phyloP scores from a whole-genome alignment of 148 eudicot genomes.

The Rhododendron ferrugineum region DNA sequence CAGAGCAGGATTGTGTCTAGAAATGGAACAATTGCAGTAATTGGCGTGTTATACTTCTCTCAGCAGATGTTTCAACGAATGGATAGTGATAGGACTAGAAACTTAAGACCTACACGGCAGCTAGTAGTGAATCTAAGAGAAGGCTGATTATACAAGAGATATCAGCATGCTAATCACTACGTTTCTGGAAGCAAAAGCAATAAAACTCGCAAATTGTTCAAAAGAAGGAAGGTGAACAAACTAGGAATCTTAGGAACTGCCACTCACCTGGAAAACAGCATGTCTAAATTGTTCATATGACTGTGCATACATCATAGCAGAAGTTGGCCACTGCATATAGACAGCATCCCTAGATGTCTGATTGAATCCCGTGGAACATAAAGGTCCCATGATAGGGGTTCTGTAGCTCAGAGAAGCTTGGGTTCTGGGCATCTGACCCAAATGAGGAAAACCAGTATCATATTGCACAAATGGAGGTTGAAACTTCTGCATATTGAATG shows the following conservation, averaged over 20 bases:
- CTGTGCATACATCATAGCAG: slow-evolving; percentile 88
- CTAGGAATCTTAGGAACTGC: background rate
- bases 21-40: background rate
- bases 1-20: background rate
- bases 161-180: background rate
- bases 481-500: slow-evolving; percentile 57
- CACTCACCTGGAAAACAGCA: slow-evolving; percentile 69
- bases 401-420: slow-evolving; percentile 53
- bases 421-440: slow-evolving; percentile 54
- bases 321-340: slow-evolving; percentile 89
- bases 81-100: background rate
- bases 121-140: background rate
- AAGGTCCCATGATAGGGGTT: slow-evolving; percentile 56
- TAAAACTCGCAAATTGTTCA: background rate
- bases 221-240: background rate
- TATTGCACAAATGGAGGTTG: slow-evolving; percentile 73
- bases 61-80: background rate
- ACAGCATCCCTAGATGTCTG: slow-evolving; percentile 60
- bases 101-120: background rate
- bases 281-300: slow-evolving; percentile 85
- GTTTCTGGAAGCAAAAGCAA: background rate
- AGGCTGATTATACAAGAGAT: background rate
- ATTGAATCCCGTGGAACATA: slow-evolving; percentile 50
- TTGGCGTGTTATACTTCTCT: background rate
- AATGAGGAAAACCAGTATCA: slow-evolving; percentile 43